Evolutionary conservation across 768 basidiomycete genomes (phyloP).

Genomic region (Nidula microcarpa): DNA sequence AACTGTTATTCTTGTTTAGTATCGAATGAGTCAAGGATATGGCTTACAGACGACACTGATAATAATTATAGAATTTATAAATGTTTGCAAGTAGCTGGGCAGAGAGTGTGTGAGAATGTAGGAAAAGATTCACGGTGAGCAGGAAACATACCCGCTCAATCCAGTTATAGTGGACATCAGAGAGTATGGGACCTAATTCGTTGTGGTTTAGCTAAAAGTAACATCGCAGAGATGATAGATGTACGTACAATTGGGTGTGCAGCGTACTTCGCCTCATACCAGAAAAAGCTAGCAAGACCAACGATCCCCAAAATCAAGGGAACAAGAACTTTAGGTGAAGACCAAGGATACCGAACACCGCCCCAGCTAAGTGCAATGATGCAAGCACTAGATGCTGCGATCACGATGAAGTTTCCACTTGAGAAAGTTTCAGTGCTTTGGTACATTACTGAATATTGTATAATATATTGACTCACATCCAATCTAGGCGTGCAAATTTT

Average conservation of each 20-base stretch:
- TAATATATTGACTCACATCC: conserved; percentile 29
- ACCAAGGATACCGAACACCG: conserved; percentile 41
- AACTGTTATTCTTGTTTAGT: no score
- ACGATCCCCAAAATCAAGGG: conserved; percentile 41
- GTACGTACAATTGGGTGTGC: conserved; percentile 13
- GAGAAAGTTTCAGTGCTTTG: background rate
- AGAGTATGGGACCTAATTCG: conserved; percentile 18
- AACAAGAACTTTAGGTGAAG: conserved; percentile 32
- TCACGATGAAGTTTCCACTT: conserved; percentile 40
- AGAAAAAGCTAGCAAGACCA: conserved; percentile 32
- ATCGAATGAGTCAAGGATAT: background rate
- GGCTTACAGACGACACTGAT: conserved; percentile 3
- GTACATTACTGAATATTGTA: background rate
- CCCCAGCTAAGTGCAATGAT: conserved; percentile 47
- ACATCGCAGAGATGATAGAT: conserved; percentile 9
- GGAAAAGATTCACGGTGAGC: background rate
- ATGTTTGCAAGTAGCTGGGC: conserved; percentile 21
- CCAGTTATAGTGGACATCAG: background rate
- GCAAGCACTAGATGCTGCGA: conserved; percentile 23
- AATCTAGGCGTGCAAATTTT: conserved; percentile 36
- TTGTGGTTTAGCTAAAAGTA: conserved; percentile 31
- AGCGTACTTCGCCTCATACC: conserved; percentile 33
- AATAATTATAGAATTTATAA: conserved; percentile 16
- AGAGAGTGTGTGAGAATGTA: background rate
- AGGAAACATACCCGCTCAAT: background rate